Conservation (phyloP, 1,139 yeast species). For the Zygoascus sp. region DNA sequence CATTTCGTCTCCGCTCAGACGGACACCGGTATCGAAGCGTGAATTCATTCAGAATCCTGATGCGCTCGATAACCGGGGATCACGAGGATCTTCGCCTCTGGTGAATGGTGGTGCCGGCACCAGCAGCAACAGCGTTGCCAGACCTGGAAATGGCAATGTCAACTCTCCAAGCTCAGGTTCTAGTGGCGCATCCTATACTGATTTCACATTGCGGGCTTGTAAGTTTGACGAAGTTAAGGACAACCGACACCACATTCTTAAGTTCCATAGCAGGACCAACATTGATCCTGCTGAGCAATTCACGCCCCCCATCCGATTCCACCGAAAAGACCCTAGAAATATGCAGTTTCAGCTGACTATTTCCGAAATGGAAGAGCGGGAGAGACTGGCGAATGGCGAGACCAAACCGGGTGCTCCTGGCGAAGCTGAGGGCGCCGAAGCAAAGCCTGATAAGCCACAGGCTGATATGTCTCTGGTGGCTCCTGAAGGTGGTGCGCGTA, state of each 20-base stretch:
- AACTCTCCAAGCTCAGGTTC: slow-evolving; percentile 10
- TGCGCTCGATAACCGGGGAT: slow-evolving; percentile 7
- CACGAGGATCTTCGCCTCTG: slow-evolving; percentile 9
- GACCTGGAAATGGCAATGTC: no score
- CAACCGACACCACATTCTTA: slow-evolving; percentile 72
- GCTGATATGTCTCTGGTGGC: slow-evolving; percentile 63
- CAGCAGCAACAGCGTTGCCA: no score
- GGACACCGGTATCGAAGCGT: slow-evolving; percentile 20
- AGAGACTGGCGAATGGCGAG: slow-evolving; percentile 1
- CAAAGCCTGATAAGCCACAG: slow-evolving; percentile 30
- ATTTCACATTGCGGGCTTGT: slow-evolving; percentile 69
- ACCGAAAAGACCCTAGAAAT: slow-evolving; percentile 88
- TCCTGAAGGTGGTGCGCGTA: slow-evolving; percentile 90
- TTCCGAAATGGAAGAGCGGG: slow-evolving; percentile 46
- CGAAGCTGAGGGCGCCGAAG: slow-evolving; percentile 16
- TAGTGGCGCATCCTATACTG: slow-evolving; percentile 40
- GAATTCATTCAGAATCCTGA: slow-evolving; percentile 14
- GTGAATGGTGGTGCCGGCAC: neutral
- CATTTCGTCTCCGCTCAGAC: slow-evolving; percentile 26
- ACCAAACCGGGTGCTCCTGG: slow-evolving; percentile 16
- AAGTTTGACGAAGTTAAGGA: slow-evolving; percentile 67
- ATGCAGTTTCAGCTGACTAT: slow-evolving; percentile 76
- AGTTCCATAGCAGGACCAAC: slow-evolving; percentile 67
- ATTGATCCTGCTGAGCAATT: slow-evolving; percentile 71
- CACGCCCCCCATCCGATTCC: slow-evolving; percentile 77